Conservation (phyloP, 164 flowering plant species). For the Echeveria elegans region DNA sequence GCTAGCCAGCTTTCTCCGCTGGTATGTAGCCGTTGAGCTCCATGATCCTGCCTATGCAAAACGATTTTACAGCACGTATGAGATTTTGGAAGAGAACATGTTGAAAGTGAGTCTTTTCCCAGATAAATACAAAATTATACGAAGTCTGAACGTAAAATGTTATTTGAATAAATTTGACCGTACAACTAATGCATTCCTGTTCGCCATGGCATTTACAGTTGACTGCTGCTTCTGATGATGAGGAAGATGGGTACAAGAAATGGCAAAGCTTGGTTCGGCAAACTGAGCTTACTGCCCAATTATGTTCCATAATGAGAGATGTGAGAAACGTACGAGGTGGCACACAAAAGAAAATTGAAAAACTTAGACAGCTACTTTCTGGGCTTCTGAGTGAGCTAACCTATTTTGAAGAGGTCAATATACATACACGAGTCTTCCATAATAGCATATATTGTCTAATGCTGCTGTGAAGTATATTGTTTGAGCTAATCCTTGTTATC, state of each 20-base stretch:
- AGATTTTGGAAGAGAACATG: slow-evolving; percentile 85
- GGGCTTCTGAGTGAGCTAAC: slow-evolving; percentile 98
- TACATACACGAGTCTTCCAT: neutral
- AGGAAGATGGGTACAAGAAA: slow-evolving; percentile 69
- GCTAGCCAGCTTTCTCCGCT: slow-evolving; percentile 97
- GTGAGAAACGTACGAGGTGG: slow-evolving; percentile 94
- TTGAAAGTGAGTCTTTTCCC: slow-evolving; percentile 41
- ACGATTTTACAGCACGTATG: slow-evolving; percentile 85
- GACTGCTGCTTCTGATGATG: slow-evolving; percentile 50
- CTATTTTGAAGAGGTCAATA: slow-evolving; percentile 85
- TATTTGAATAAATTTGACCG: neutral
- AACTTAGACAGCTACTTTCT: slow-evolving; percentile 92
- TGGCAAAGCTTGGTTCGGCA: slow-evolving; percentile 99
- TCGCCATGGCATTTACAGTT: slow-evolving; percentile 38
- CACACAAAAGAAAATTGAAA: slow-evolving; percentile 94
- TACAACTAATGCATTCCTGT: neutral
- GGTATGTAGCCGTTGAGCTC: slow-evolving; percentile 98
- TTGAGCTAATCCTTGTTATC: neutral
- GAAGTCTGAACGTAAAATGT: neutral
- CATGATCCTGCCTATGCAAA: slow-evolving; percentile 92
- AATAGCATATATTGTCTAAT: neutral
- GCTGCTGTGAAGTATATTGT: neutral
- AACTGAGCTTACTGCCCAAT: slow-evolving; percentile 93
- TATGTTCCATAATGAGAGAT: slow-evolving; percentile 87
- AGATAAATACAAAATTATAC: neutral